These are phyloP conservation scores for Acanthamoeba sp. DNA, from an alignment of 208 protist species.

Conservation along the genomic window DNA sequence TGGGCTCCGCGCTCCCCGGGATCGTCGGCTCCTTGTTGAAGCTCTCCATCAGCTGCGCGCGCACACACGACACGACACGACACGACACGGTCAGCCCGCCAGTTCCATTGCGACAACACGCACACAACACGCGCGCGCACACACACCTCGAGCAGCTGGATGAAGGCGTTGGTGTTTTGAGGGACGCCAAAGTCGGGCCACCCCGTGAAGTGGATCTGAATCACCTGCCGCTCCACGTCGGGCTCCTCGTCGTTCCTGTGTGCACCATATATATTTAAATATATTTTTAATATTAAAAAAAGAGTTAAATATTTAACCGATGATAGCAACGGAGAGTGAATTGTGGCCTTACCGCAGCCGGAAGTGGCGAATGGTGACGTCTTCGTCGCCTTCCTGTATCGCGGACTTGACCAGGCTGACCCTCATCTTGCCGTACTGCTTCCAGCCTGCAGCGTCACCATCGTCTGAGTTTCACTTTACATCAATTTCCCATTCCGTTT, in stretches of 20 bases:
- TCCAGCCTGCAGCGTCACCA: conserved; percentile 25
- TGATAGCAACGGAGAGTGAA: not conserved
- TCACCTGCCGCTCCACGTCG: conserved; percentile 25
- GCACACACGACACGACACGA: no score
- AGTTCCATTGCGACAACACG: not conserved
- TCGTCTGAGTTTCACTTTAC: not conserved
- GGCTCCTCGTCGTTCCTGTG: conserved; percentile 29
- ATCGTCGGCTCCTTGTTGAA: conserved; percentile 47
- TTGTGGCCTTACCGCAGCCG: not conserved
- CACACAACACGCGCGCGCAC: no score
- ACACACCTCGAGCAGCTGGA: not conserved
- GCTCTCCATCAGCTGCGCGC: conserved; percentile 61
- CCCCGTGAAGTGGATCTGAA: conserved; percentile 64
- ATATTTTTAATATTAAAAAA: no score
- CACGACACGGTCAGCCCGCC: not conserved
- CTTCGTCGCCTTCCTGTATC: conserved; percentile 1
- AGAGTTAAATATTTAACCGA: no score
- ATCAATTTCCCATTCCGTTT: no score
- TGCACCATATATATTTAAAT: not conserved
- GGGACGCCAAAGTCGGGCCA: conserved; percentile 68
- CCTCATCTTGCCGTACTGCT: conserved; percentile 59
- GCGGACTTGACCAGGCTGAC: conserved; percentile 11
- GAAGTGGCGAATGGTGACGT: conserved; percentile 48
- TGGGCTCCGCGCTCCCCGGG: not conserved
- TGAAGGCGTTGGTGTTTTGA: conserved; percentile 44